Percentiles rank a stretch among this genome's conserved stretches.
Conservation (phyloP, 1,284 basidiomycete genomes). For the Prillingera fragicola region DNA sequence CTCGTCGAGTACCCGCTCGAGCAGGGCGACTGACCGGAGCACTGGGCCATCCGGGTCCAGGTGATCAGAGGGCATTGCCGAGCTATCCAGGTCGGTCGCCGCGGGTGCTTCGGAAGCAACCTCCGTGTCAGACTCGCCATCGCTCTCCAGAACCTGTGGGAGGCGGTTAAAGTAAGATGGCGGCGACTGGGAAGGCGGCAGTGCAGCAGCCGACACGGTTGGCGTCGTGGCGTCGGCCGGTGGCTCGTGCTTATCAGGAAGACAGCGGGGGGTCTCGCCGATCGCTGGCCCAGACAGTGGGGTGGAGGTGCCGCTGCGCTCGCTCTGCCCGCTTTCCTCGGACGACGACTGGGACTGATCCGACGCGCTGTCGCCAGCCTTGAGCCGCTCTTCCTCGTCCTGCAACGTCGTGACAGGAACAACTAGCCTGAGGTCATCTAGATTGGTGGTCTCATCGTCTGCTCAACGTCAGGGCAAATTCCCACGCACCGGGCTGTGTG, state of each 20-base stretch:
- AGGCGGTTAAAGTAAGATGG: too few species aligned
- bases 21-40: slow-evolving; percentile 1
- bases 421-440: not conserved
- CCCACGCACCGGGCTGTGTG: not conserved
- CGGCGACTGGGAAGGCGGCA: too few species aligned
- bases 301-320: slow-evolving; percentile 3
- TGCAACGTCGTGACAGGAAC: slow-evolving; percentile 12
- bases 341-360: not conserved
- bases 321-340: not conserved
- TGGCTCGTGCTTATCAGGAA: too few species aligned
- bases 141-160: too few species aligned
- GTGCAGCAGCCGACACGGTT: too few species aligned
- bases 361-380: not conserved
- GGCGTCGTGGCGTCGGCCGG: too few species aligned
- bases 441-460: slow-evolving; percentile 5
- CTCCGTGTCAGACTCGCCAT: too few species aligned
- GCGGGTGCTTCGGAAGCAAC: too few species aligned
- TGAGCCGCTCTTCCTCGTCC: slow-evolving; percentile 4
- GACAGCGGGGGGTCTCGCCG: too few species aligned
- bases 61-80: too few species aligned
- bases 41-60: slow-evolving; percentile 2
- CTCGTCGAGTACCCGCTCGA: slow-evolving; percentile 10
- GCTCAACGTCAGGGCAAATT: not conserved
- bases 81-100: too few species aligned
- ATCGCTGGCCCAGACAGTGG: too few species aligned